Percentiles rank a stretch among this genome's conserved stretches.
phyloP scores from a whole-genome alignment of 805 yeast species.

The Saccharomycopsis selenospora region DNA sequence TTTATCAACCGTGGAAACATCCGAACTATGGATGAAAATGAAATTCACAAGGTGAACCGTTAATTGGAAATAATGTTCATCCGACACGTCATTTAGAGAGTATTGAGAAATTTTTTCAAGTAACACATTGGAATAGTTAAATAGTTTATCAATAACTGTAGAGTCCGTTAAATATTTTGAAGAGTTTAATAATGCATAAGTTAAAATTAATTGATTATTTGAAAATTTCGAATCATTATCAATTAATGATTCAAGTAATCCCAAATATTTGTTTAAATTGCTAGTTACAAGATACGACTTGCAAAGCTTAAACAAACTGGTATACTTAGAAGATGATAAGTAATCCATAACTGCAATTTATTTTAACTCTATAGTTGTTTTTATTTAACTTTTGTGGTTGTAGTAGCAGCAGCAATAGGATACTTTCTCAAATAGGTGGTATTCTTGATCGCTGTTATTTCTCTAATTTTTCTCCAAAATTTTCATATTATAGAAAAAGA shows the following conservation, averaged over 20 bases:
- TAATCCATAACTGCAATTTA: not conserved
- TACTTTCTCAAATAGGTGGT: too few species aligned
- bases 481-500: too few species aligned
- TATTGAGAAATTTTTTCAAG: not conserved
- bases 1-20: not conserved
- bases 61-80: conserved; percentile 10
- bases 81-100: not conserved
- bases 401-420: too few species aligned
- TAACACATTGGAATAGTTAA: not conserved
- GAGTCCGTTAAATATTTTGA: not conserved
- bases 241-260: not conserved
- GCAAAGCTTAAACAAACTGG: not conserved
- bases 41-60: conserved; percentile 13
- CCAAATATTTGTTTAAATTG: not conserved
- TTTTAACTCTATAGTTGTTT: too few species aligned
- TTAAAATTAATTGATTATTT: conserved; percentile 8
- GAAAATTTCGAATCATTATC: not conserved
- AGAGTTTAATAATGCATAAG: conserved; percentile 13
- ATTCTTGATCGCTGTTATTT: too few species aligned
- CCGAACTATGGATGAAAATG: conserved; percentile 1
- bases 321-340: not conserved
- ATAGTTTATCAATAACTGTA: not conserved
- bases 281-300: not conserved
- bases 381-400: too few species aligned
- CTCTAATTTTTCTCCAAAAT: too few species aligned